Percentiles rank a stretch among this genome's conserved stretches.
These are phyloP conservation scores for Eutrema salsugineum DNA, from an alignment of 441 rosid genomes.

Conservation along the genomic window DNA sequence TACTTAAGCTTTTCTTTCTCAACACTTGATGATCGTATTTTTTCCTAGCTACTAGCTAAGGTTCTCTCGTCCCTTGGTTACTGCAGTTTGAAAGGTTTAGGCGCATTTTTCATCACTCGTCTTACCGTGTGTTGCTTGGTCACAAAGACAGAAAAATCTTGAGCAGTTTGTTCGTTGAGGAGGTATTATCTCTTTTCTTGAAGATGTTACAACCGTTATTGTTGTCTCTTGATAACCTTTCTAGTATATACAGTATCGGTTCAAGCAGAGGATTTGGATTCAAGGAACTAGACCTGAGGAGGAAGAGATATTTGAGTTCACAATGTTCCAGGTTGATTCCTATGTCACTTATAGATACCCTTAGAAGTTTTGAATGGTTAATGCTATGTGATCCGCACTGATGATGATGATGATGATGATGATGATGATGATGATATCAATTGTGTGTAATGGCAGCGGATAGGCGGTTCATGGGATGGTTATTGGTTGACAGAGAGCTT, in stretches of 20 bases:
- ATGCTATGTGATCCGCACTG: neutral
- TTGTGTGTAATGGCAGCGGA: constrained; percentile 46
- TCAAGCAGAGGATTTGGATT: constrained; percentile 85
- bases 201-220: neutral
- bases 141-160: constrained; percentile 76
- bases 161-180: constrained; percentile 77
- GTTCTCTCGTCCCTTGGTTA: neutral
- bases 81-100: constrained; percentile 85
- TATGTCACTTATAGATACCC: neutral
- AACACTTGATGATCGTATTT: constrained; percentile 11
- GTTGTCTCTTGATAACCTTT: neutral
- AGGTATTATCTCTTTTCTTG: constrained; percentile 41
- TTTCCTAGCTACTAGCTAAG: neutral
- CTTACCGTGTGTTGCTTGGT: constrained; percentile 81
- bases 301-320: constrained; percentile 86
- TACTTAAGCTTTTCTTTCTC: neutral
- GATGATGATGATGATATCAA: neutral
- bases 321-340: constrained; percentile 71
- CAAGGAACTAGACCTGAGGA: constrained; percentile 81
- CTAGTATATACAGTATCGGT: constrained; percentile 47
- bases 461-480: constrained; percentile 97
- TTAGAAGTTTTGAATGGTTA: neutral
- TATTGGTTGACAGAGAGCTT: constrained; percentile 93
- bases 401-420: neutral
- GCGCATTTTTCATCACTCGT: constrained; percentile 90